phyloP scores from a whole-genome alignment of 306 rosid species.

The Comarum palustre region DNA sequence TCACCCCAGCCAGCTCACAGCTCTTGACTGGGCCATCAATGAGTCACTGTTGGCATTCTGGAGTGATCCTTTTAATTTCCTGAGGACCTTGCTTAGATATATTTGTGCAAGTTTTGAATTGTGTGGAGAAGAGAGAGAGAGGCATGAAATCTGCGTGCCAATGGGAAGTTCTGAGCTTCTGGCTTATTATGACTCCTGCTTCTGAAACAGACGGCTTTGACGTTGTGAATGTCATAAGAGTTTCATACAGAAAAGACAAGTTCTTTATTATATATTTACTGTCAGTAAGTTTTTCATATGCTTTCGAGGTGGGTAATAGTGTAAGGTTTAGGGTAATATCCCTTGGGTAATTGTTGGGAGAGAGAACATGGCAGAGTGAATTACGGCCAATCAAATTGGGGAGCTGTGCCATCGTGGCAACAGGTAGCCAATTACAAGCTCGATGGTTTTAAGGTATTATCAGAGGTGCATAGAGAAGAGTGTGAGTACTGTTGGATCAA shows the following conservation, averaged over 20 bases:
- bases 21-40: conserved; percentile 27
- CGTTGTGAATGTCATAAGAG: conserved; percentile 41
- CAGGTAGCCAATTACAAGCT: conserved; percentile 70
- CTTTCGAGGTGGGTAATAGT: conserved; percentile 43
- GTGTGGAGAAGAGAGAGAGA: too few species aligned
- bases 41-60: conserved; percentile 39
- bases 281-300: conserved; percentile 5
- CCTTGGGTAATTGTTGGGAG: conserved; percentile 38
- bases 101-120: conserved; percentile 40
- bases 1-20: conserved; percentile 1
- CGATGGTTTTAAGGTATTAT: conserved; percentile 87
- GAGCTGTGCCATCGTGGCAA: conserved; percentile 56
- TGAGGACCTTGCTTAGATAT: conserved; percentile 49
- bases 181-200: conserved; percentile 47
- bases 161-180: conserved; percentile 55
- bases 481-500: conserved; percentile 5
- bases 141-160: conserved; percentile 55
- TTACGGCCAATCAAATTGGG: conserved; percentile 54
- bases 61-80: conserved; percentile 39
- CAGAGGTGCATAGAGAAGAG: conserved; percentile 35
- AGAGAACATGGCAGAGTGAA: conserved; percentile 10
- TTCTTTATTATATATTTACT: conserved; percentile 19
- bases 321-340: conserved; percentile 32
- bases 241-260: conserved; percentile 41
- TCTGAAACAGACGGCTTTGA: conserved; percentile 65